phyloP scores from a whole-genome alignment of 306 rosid species.

The Ochetophila trinervis region DNA sequence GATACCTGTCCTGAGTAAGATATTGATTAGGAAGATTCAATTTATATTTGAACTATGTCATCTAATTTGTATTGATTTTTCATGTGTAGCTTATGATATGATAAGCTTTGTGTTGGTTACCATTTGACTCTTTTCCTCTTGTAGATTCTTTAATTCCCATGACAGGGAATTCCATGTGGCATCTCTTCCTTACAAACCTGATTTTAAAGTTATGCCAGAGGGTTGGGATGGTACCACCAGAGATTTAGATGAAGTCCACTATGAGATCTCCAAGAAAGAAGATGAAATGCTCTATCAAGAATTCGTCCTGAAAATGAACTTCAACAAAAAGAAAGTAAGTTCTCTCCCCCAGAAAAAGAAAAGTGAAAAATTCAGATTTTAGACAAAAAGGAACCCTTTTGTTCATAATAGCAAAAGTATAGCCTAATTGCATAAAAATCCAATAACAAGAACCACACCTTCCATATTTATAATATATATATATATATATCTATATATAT shows the following conservation, averaged over 20 bases:
- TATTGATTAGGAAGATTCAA: not conserved
- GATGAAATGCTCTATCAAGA: slow-evolving; percentile 88
- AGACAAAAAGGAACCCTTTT: too few relatives aligned
- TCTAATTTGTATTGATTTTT: not conserved
- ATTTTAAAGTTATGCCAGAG: slow-evolving; percentile 97
- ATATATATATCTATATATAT: too few relatives aligned
- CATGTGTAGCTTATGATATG: not conserved
- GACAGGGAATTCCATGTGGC: slow-evolving; percentile 95
- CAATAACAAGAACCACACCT: too few relatives aligned
- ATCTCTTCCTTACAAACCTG: slow-evolving; percentile 89
- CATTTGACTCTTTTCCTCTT: slow-evolving; percentile 13
- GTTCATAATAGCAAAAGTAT: too few relatives aligned
- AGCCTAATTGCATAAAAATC: too few relatives aligned
- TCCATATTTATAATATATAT: too few relatives aligned
- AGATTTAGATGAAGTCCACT: slow-evolving; percentile 92
- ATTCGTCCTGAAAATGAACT: slow-evolving; percentile 74
- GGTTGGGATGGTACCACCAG: slow-evolving; percentile 96
- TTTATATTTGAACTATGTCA: not conserved
- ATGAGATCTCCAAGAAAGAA: slow-evolving; percentile 80
- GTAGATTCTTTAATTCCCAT: slow-evolving; percentile 82
- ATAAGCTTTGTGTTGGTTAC: too few relatives aligned
- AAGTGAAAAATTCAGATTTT: too few relatives aligned
- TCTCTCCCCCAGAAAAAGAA: not conserved
- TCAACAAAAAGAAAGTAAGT: slow-evolving; percentile 93
- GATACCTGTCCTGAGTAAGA: slow-evolving; percentile 81